Evolutionary conservation across 2,329 filamentous ascomycete genomes (phyloP).

Genomic region (Colletotrichum trifolii): DNA sequence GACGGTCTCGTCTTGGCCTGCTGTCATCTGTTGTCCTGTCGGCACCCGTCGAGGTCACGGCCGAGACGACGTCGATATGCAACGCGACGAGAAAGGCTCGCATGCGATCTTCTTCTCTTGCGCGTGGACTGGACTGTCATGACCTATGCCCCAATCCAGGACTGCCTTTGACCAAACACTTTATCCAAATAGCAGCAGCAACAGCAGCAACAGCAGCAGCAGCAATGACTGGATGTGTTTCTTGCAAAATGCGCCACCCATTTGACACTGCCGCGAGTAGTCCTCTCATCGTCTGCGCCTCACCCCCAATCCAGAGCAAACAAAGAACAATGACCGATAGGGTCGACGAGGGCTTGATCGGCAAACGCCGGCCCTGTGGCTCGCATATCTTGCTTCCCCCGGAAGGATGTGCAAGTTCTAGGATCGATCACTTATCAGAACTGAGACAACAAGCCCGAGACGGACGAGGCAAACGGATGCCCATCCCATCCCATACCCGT

Average conservation of each 20-base stretch:
- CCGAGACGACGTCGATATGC: neutral
- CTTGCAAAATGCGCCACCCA: no score
- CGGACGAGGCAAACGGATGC: neutral
- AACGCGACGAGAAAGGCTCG: neutral
- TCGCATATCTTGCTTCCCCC: constrained; percentile 4
- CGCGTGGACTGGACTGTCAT: no score
- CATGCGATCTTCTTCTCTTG: no score
- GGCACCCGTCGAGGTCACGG: constrained; percentile 14
- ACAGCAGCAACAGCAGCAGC: no score
- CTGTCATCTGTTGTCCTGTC: neutral
- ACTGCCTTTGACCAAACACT: no score
- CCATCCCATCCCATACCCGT: neutral
- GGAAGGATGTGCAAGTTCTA: constrained; percentile 7
- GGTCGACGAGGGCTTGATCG: constrained; percentile 7
- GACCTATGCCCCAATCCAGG: neutral
- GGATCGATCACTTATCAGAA: constrained; percentile 26
- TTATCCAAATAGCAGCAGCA: no score
- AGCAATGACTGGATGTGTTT: neutral
- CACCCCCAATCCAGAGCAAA: constrained; percentile 1
- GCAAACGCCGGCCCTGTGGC: constrained; percentile 6
- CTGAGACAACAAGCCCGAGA: neutral
- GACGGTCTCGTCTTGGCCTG: neutral
- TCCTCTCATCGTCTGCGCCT: neutral
- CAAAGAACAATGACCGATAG: constrained; percentile 15
- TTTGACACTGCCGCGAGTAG: neutral